These are phyloP conservation scores for Solanum tarijense DNA, from an alignment of 257 asterid species.

Conservation along the genomic window DNA sequence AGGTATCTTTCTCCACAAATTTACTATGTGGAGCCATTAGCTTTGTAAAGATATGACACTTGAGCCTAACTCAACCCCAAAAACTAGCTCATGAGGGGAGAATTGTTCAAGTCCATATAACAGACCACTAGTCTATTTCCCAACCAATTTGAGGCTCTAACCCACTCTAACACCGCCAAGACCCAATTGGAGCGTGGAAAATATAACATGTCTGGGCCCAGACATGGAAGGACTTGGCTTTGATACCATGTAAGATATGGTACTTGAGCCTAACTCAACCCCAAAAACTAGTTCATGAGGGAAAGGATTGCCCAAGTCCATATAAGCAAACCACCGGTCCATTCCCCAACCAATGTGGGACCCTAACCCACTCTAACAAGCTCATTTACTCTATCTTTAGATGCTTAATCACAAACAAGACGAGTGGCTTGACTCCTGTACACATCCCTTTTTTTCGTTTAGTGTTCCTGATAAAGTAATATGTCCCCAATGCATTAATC, in stretches of 20 bases:
- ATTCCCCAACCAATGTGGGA: neutral
- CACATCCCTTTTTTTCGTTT: neutral
- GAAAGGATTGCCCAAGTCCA: neutral
- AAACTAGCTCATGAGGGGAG: neutral
- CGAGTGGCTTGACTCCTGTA: neutral
- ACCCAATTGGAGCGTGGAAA: neutral
- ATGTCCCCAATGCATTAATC: neutral
- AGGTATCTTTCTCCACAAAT: neutral
- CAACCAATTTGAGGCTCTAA: neutral
- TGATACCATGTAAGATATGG: neutral
- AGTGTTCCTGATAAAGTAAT: neutral
- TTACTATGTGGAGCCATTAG: neutral
- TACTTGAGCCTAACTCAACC: neutral
- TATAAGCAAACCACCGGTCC: neutral
- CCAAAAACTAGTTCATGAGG: neutral
- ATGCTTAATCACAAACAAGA: neutral
- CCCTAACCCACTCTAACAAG: neutral
- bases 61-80: neutral
- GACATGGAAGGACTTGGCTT: neutral
- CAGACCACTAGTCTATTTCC: neutral
- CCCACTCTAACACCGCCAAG: neutral
- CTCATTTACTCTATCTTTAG: neutral
- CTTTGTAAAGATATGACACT: neutral
- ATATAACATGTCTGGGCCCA: neutral
- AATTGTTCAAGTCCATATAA: neutral